These are phyloP conservation scores for Apiospora hydei DNA, from an alignment of 2,329 filamentous ascomycete genomes.

Conservation along the genomic window DNA sequence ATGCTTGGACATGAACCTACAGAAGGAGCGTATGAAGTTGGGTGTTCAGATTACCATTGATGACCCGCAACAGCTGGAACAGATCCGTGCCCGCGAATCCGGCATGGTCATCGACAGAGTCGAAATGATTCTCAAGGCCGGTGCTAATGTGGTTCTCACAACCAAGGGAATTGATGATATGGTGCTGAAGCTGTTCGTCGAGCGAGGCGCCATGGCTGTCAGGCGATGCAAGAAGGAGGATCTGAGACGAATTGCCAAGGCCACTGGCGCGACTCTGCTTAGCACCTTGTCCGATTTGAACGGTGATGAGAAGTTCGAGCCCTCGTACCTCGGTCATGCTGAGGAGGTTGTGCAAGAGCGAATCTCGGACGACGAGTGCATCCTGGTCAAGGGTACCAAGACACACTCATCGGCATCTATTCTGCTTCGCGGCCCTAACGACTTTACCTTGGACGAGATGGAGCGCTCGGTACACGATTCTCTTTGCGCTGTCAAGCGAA, in stretches of 20 bases:
- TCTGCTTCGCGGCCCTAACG: conserved; percentile 93
- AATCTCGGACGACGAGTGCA: conserved; percentile 98
- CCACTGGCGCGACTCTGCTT: conserved; percentile 91
- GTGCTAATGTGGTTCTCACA: conserved; percentile 94
- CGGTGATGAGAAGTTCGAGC: conserved; percentile 95
- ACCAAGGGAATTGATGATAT: conserved; percentile 99
- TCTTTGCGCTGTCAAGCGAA: conserved; percentile 94
- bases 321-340: conserved; percentile 86
- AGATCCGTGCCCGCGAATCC: conserved; percentile 91
- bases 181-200: conserved; percentile 91
- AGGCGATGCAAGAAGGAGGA: conserved; percentile 99
- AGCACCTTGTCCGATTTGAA: conserved; percentile 96
- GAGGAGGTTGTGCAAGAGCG: conserved; percentile 98
- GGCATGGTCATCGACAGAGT: conserved; percentile 93
- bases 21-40: conserved; percentile 99
- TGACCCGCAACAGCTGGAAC: conserved; percentile 95
- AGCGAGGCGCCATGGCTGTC: conserved; percentile 94
- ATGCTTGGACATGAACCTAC: conserved; percentile 95
- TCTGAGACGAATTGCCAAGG: conserved; percentile 91
- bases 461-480: conserved; percentile 98
- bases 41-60: conserved; percentile 98
- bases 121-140: conserved; percentile 97
- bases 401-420: conserved; percentile 92
- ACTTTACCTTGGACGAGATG: conserved; percentile 98
- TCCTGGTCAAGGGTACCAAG: conserved; percentile 95